Conservation (phyloP, 2,329 filamentous ascomycete genomes). For the Aureobasidium sp. region DNA sequence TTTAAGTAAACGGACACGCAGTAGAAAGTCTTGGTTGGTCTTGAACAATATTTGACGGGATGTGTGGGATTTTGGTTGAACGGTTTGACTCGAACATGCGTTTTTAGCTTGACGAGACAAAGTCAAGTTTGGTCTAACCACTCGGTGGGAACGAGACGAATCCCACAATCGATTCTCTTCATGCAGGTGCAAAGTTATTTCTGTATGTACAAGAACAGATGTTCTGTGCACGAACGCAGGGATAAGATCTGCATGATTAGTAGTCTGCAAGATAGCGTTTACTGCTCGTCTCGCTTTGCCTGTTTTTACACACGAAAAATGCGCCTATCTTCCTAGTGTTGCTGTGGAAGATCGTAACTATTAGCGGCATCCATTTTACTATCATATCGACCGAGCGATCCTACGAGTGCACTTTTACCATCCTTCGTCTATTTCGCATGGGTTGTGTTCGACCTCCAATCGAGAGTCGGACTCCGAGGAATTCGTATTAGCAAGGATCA, state of each 20-base stretch:
- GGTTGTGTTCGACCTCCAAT: background rate
- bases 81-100: background rate
- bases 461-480: background rate
- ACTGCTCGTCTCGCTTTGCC: slow-evolving; percentile 1
- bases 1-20: slow-evolving; percentile 1
- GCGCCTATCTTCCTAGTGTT: background rate
- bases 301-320: background rate
- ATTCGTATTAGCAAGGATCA: background rate
- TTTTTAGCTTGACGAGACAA: background rate
- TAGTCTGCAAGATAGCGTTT: background rate
- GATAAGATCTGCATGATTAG: background rate
- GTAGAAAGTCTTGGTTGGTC: background rate
- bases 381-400: background rate
- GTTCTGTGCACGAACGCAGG: background rate
- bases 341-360: background rate
- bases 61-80: background rate
- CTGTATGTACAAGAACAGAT: background rate
- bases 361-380: background rate
- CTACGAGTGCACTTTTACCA: background rate
- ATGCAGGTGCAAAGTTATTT: background rate
- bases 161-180: background rate
- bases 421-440: background rate
- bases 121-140: background rate
- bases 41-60: background rate
- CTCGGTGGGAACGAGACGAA: background rate